These are phyloP conservation scores for Xanthoparmelia taractica DNA, from an alignment of 495 filamentous ascomycete species.

Conservation along the genomic window DNA sequence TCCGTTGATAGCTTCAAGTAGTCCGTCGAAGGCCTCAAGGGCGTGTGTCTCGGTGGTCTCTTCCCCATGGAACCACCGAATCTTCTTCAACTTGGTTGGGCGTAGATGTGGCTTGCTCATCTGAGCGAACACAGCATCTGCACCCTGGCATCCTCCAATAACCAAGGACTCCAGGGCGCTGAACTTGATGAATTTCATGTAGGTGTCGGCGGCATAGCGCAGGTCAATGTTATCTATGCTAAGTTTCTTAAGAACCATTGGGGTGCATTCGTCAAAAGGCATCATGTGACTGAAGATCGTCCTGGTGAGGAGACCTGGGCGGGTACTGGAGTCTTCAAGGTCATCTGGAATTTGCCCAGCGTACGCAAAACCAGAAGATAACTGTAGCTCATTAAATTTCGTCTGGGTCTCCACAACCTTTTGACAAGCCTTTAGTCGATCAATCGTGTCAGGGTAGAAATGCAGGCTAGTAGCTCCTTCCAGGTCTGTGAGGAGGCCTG, in stretches of 20 bases:
- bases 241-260: constrained; percentile 14
- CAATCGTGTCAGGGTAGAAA: constrained; percentile 17
- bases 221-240: constrained; percentile 15
- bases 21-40: constrained; percentile 18
- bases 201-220: constrained; percentile 16
- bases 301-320: constrained; percentile 11
- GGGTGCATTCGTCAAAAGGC: constrained; percentile 13
- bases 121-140: constrained; percentile 13
- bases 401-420: constrained; percentile 17
- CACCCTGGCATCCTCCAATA: constrained; percentile 14
- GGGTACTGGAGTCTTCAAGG: constrained; percentile 16
- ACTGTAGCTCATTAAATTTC: constrained; percentile 13
- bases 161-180: constrained; percentile 12
- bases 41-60: constrained; percentile 10
- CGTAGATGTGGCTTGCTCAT: constrained; percentile 16
- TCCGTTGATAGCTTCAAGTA: constrained; percentile 10
- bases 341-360: not conserved
- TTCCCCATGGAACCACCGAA: constrained; percentile 18
- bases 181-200: constrained; percentile 20
- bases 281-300: constrained; percentile 17
- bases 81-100: constrained; percentile 13
- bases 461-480: constrained; percentile 13
- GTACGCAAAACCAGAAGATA: constrained; percentile 12
- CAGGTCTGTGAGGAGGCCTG: constrained; percentile 8
- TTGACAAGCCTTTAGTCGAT: constrained; percentile 19